Conservation (phyloP, 2,329 filamentous ascomycete species). For the Colletotrichum chrysophilum region DNA sequence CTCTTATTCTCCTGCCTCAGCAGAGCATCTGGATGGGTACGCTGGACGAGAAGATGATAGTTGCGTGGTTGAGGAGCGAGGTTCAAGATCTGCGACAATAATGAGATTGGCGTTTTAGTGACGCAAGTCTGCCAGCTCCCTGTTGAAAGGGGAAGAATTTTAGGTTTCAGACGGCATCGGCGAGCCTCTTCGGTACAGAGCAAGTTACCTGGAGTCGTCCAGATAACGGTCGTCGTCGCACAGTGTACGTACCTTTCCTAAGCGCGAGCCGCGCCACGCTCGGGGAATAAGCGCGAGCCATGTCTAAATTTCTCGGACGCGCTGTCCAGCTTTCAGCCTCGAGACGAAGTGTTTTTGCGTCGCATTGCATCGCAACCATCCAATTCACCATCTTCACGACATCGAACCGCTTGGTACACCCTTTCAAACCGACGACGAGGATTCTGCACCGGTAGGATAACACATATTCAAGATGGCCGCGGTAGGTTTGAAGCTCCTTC, state of each 20-base stretch:
- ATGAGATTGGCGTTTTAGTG: not conserved
- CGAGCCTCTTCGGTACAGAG: not conserved
- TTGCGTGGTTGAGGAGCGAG: not conserved
- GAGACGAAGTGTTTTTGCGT: not conserved
- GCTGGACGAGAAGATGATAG: not conserved
- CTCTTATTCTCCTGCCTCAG: not conserved
- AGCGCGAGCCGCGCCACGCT: conserved; percentile 18
- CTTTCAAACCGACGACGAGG: not conserved
- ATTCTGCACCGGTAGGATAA: not conserved
- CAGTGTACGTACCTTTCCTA: not conserved
- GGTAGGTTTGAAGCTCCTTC: conserved; percentile 38
- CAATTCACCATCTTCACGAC: not conserved
- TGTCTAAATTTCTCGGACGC: conserved; percentile 19
- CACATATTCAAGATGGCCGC: conserved; percentile 51
- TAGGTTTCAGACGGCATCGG: not conserved
- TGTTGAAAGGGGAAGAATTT: not conserved
- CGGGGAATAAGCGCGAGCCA: not conserved
- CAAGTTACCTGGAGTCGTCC: not conserved
- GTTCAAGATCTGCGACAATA: not conserved
- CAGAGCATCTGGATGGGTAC: not conserved
- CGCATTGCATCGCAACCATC: not conserved
- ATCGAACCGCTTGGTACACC: not conserved
- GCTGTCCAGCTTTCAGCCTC: conserved; percentile 8
- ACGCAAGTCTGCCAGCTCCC: not conserved
- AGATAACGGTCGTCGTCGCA: not conserved